These are phyloP conservation scores for Ormosia emarginata DNA, from an alignment of 306 rosid genomes.

Conservation along the genomic window DNA sequence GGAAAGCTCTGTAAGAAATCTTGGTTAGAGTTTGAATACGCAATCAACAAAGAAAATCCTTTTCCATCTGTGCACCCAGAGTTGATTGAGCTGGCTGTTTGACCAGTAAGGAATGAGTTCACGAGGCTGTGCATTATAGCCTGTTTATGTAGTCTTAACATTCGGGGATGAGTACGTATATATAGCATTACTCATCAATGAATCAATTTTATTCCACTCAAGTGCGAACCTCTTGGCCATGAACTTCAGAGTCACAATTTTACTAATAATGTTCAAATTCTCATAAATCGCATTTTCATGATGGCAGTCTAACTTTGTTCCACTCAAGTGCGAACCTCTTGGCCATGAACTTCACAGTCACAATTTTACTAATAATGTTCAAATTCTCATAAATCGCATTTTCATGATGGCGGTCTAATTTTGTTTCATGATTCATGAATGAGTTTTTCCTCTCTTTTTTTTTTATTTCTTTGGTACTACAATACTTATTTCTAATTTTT, in stretches of 20 bases:
- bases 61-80: not conserved
- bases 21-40: constrained; percentile 33
- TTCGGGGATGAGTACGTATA: not conserved
- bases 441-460: not conserved
- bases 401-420: not conserved
- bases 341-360: too few species aligned
- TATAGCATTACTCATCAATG: too few species aligned
- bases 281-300: not conserved
- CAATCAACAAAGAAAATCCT: constrained; percentile 31
- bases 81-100: not conserved
- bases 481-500: not conserved
- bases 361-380: too few species aligned
- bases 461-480: not conserved
- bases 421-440: not conserved
- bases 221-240: not conserved
- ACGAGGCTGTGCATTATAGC: too few species aligned
- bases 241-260: too few species aligned
- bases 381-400: not conserved
- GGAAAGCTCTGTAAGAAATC: constrained; percentile 33
- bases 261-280: too few species aligned
- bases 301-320: not conserved
- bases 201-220: not conserved
- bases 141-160: not conserved
- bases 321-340: not conserved
- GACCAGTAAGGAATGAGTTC: not conserved